These are phyloP conservation scores for Aaosphaeria arxii DNA, from an alignment of 2,329 filamentous ascomycete genomes.

Conservation along the genomic window DNA sequence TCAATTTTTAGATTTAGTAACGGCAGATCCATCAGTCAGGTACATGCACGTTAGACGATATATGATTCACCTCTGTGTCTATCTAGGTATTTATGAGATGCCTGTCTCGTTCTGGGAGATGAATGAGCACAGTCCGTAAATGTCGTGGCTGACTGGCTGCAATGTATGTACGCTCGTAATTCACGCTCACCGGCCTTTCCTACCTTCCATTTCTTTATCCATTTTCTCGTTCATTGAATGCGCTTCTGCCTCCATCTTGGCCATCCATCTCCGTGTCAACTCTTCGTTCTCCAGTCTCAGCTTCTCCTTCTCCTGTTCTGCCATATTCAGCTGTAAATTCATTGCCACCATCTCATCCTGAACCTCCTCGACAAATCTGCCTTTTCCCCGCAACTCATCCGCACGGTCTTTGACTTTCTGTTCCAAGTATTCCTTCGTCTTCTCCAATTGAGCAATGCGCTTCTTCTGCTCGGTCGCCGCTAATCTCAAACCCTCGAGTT, in stretches of 20 bases:
- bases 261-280: slow-evolving; percentile 88
- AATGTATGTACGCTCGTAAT: too few species aligned
- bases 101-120: too few species aligned
- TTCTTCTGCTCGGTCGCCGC: slow-evolving; percentile 60
- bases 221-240: slow-evolving; percentile 70
- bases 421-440: slow-evolving; percentile 60
- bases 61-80: too few species aligned
- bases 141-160: too few species aligned
- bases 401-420: slow-evolving; percentile 74
- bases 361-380: slow-evolving; percentile 78
- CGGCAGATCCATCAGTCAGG: too few species aligned
- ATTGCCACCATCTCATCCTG: slow-evolving; percentile 91
- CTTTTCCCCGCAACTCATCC: slow-evolving; percentile 81
- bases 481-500: slow-evolving; percentile 62
- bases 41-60: too few species aligned
- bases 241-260: slow-evolving; percentile 78
- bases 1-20: too few species aligned
- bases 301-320: slow-evolving; percentile 70
- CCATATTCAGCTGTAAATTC: slow-evolving; percentile 83
- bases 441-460: slow-evolving; percentile 60
- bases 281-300: slow-evolving; percentile 82
- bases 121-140: too few species aligned
- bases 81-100: too few species aligned
- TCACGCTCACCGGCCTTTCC: slow-evolving; percentile 10
- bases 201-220: slow-evolving; percentile 8